phyloP scores from a whole-genome alignment of 805 yeast species.

The Scheffersomyces amazonensis region DNA sequence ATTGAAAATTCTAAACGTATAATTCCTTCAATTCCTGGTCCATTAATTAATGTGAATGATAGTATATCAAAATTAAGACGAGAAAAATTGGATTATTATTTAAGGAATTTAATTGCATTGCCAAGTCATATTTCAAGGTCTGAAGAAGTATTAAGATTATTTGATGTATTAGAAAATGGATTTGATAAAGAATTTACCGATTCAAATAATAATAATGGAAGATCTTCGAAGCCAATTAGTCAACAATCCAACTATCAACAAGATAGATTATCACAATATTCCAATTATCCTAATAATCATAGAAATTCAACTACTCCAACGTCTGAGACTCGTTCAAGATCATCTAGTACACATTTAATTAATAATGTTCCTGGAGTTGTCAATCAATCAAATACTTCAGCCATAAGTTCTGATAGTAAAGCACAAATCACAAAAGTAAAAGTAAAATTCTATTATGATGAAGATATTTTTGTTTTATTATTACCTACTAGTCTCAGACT shows the following conservation, averaged over 20 bases:
- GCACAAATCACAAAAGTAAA: slow-evolving; percentile 41
- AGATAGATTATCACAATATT: slow-evolving; percentile 46
- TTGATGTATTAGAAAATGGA: slow-evolving; percentile 56
- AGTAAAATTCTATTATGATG: slow-evolving; percentile 73
- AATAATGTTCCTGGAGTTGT: slow-evolving; percentile 14
- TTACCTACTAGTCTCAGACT: slow-evolving; percentile 47
- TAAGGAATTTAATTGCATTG: slow-evolving; percentile 58
- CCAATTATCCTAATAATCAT: slow-evolving; percentile 4
- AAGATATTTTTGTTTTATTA: slow-evolving; percentile 74
- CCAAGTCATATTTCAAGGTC: slow-evolving; percentile 77
- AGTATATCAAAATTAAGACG: slow-evolving; percentile 52
- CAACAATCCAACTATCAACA: slow-evolving; percentile 45
- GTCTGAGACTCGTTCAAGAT: slow-evolving; percentile 12
- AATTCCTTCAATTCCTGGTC: slow-evolving; percentile 95
- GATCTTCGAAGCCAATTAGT: slow-evolving; percentile 35
- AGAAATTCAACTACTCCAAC: slow-evolving; percentile 20
- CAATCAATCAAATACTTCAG: slow-evolving; percentile 6
- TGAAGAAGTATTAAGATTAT: slow-evolving; percentile 65
- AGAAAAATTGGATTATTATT: slow-evolving; percentile 51
- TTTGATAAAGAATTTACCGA: slow-evolving; percentile 53
- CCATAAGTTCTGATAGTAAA: not conserved
- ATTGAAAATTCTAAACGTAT: slow-evolving; percentile 72
- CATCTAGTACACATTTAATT: slow-evolving; percentile 17
- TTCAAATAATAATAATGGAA: slow-evolving; percentile 14
- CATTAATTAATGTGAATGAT: slow-evolving; percentile 87